Percentiles rank a stretch among this genome's conserved stretches.
phyloP scores from a whole-genome alignment of 257 asterid species.

The Solanum chiquidenum region DNA sequence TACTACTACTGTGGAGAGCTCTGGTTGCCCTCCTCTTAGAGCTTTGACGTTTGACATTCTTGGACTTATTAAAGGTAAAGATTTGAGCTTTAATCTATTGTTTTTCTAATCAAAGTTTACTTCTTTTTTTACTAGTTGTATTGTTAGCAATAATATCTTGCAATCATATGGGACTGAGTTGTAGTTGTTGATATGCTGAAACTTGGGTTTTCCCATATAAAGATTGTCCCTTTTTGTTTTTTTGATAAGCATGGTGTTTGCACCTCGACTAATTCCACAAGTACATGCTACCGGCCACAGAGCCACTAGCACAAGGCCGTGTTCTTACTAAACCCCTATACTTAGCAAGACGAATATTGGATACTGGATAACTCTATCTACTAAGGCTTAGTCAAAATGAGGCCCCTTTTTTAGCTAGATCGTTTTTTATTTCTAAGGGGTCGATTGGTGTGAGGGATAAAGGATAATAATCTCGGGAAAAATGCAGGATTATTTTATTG shows the following conservation, averaged over 20 bases:
- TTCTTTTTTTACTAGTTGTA: background rate
- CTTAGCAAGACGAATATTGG: background rate
- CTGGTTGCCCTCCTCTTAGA: slow-evolving; percentile 82
- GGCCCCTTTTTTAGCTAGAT: background rate
- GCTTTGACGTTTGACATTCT: slow-evolving; percentile 69
- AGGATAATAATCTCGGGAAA: background rate
- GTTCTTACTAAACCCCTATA: background rate
- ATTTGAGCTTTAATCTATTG: background rate
- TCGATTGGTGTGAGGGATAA: background rate
- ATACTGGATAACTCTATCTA: background rate
- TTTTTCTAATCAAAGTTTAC: background rate
- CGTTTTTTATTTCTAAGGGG: background rate
- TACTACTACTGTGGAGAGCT: slow-evolving; percentile 56
- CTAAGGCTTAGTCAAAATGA: background rate
- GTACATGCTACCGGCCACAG: background rate
- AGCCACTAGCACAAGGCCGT: background rate
- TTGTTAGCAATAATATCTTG: background rate
- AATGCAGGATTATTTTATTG: background rate
- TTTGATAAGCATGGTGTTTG: background rate
- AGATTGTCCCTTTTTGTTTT: background rate
- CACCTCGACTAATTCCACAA: background rate
- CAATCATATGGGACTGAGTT: background rate
- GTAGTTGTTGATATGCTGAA: background rate
- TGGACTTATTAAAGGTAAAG: slow-evolving; percentile 76
- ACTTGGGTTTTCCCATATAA: background rate